Conservation (phyloP, 768 basidiomycete species). For the Termitomyces sp. region DNA sequence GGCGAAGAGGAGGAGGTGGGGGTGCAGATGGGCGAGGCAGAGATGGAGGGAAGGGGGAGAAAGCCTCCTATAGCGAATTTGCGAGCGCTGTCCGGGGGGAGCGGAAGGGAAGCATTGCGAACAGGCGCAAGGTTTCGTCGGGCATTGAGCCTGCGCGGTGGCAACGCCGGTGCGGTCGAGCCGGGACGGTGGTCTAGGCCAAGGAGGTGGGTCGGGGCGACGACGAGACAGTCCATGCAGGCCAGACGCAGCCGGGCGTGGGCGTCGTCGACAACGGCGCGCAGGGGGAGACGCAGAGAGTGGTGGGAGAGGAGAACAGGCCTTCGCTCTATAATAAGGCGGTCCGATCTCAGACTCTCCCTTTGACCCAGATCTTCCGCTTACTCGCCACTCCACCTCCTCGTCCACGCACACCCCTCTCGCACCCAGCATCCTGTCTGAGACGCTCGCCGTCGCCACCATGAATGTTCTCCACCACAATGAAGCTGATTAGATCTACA, state of each 20-base stretch:
- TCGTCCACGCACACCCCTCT: too few species aligned
- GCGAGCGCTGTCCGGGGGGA: constrained; percentile 9
- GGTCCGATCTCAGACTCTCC: constrained; percentile 10
- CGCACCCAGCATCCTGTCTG: neutral
- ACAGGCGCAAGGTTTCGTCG: constrained; percentile 2
- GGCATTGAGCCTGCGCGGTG: constrained; percentile 5
- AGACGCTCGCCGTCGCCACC: neutral
- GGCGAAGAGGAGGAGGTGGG: constrained; percentile 33
- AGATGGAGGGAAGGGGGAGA: constrained; percentile 50
- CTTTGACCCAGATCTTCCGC: too few species aligned
- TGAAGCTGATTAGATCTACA: neutral
- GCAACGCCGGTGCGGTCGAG: constrained; percentile 3
- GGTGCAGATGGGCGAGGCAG: constrained; percentile 54
- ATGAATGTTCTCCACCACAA: constrained; percentile 6
- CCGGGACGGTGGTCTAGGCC: constrained; percentile 5
- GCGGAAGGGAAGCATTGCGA: too few species aligned
- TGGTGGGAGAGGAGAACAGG: neutral
- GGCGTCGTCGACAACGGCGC: neutral
- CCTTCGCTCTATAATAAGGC: constrained; percentile 2
- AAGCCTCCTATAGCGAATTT: constrained; percentile 31
- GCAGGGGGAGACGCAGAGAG: neutral
- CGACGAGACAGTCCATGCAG: constrained; percentile 15
- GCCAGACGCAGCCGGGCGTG: too few species aligned
- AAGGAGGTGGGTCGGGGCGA: constrained; percentile 11
- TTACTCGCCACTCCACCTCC: too few species aligned